phyloP scores from a whole-genome alignment of 2,329 filamentous ascomycete species.

The Colletotrichum sp. region DNA sequence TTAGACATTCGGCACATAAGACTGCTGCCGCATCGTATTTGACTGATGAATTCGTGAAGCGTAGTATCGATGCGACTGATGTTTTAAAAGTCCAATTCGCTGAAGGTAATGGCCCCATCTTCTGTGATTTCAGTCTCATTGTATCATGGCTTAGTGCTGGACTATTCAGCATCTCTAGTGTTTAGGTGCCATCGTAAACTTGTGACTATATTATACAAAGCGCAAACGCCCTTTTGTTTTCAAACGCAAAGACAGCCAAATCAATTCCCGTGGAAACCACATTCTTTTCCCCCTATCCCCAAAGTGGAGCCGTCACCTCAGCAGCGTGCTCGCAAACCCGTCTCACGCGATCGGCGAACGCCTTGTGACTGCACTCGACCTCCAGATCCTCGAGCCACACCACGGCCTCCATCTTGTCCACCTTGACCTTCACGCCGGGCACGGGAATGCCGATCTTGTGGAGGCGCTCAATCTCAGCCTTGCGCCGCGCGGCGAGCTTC shows the following conservation, averaged over 20 bases:
- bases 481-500: conserved; percentile 60
- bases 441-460: conserved; percentile 88
- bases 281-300: conserved; percentile 43
- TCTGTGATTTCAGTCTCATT: neutral
- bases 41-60: neutral
- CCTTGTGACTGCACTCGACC: conserved; percentile 81
- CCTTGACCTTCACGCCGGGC: conserved; percentile 83
- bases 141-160: neutral
- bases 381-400: conserved; percentile 94
- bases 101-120: neutral
- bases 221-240: neutral
- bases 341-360: conserved; percentile 82
- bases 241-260: neutral
- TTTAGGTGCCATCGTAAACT: neutral
- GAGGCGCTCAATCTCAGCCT: conserved; percentile 75
- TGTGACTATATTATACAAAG: conserved; percentile 8
- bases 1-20: conserved; percentile 7
- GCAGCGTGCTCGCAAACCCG: conserved; percentile 90
- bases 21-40: neutral
- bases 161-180: neutral
- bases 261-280: neutral
- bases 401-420: conserved; percentile 85
- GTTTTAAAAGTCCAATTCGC: neutral
- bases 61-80: neutral
- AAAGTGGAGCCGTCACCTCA: conserved; percentile 82